These are phyloP conservation scores for Fusarium falciforme DNA, from an alignment of 2,329 filamentous ascomycete species.

Conservation along the genomic window DNA sequence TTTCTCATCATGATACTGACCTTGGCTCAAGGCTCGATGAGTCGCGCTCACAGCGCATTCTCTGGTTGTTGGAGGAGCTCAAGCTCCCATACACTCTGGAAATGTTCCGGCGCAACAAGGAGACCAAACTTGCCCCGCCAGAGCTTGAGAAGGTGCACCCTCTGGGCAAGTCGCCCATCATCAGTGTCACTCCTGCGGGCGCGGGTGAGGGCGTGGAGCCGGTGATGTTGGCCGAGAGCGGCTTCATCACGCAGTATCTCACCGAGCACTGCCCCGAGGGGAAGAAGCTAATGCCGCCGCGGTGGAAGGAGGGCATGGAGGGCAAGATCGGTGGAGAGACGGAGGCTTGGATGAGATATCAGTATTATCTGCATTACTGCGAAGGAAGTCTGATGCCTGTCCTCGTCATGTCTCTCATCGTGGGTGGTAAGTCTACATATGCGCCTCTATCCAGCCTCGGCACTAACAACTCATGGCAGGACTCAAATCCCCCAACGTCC, in stretches of 20 bases:
- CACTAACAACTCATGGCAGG: constrained; percentile 41
- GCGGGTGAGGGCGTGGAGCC: constrained; percentile 50
- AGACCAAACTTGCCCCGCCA: constrained; percentile 76
- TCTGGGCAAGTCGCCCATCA: constrained; percentile 86
- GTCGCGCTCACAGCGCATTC: constrained; percentile 83
- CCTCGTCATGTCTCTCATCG: constrained; percentile 72
- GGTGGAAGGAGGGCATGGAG: constrained; percentile 69
- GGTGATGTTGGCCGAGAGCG: constrained; percentile 82
- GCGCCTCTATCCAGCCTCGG: neutral
- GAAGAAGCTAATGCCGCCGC: constrained; percentile 61
- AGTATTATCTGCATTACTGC: constrained; percentile 83
- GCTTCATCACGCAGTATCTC: constrained; percentile 84
- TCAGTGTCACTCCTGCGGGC: constrained; percentile 68
- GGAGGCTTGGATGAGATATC: constrained; percentile 68
- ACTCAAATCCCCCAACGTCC: constrained; percentile 59
- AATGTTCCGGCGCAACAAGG: constrained; percentile 75
- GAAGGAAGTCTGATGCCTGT: constrained; percentile 86
- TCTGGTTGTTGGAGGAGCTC: constrained; percentile 89
- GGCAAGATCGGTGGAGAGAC: constrained; percentile 69
- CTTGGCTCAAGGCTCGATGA: constrained; percentile 77
- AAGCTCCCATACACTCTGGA: constrained; percentile 83
- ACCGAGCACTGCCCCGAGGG: constrained; percentile 69
- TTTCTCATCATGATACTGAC: neutral
- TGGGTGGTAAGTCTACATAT: constrained; percentile 55
- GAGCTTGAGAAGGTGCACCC: constrained; percentile 84